Percentiles rank a stretch among this genome's conserved stretches.
phyloP scores from a whole-genome alignment of 345 rosid genomes.

The Geranium rotundifolium region DNA sequence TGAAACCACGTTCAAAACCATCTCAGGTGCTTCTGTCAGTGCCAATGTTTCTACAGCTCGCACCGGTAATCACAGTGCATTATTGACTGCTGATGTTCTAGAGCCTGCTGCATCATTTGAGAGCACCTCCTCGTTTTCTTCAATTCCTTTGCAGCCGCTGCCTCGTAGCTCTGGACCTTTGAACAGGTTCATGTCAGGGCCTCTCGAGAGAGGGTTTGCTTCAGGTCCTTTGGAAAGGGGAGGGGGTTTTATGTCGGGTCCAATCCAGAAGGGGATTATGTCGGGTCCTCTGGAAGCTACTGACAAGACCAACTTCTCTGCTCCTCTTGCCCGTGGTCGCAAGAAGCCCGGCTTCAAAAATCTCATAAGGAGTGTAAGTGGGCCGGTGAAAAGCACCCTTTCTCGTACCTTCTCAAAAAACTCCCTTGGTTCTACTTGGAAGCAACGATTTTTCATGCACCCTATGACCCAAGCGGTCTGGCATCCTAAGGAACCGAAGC shows the following conservation, averaged over 20 bases:
- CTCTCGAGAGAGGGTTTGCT: slow-evolving; percentile 79
- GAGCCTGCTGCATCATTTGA: slow-evolving; percentile 95
- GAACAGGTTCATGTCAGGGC: slow-evolving; percentile 87
- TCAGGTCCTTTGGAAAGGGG: slow-evolving; percentile 88
- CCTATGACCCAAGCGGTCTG: slow-evolving; percentile 59
- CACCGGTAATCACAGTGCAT: slow-evolving; percentile 70
- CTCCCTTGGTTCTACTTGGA: slow-evolving; percentile 61
- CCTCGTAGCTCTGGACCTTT: slow-evolving; percentile 89
- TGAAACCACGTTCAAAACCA: slow-evolving; percentile 86
- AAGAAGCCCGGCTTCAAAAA: slow-evolving; percentile 55
- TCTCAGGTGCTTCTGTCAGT: slow-evolving; percentile 95
- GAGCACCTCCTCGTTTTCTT: slow-evolving; percentile 91
- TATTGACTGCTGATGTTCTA: slow-evolving; percentile 50
- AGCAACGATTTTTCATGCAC: slow-evolving; percentile 65
- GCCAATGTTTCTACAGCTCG: slow-evolving; percentile 95
- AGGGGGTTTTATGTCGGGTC: slow-evolving; percentile 89
- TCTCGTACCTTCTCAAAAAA: slow-evolving; percentile 79
- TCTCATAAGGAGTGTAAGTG: slow-evolving; percentile 80
- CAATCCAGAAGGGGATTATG: slow-evolving; percentile 88
- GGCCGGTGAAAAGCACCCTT: slow-evolving; percentile 71
- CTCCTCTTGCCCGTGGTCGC: slow-evolving; percentile 69
- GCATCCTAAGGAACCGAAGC: slow-evolving; percentile 60
- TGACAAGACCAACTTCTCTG: slow-evolving; percentile 81
- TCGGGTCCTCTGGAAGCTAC: slow-evolving; percentile 86
- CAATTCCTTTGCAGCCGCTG: slow-evolving; percentile 82